phyloP scores from a whole-genome alignment of 2,329 filamentous ascomycete genomes.

The Phialophora macrospora region DNA sequence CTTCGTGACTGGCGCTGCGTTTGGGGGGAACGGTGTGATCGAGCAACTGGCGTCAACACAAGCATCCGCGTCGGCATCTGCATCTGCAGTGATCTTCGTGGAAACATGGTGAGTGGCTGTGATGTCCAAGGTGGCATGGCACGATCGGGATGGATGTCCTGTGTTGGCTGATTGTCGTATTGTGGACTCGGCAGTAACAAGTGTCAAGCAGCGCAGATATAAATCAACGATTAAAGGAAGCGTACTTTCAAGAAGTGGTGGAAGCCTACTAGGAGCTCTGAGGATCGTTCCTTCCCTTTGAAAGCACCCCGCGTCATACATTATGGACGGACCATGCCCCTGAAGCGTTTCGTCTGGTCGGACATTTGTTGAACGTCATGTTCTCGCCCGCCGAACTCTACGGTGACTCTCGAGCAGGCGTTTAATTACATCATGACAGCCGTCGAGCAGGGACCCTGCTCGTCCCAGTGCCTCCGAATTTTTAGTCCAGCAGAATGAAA shows the following conservation, averaged over 20 bases:
- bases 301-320: background rate
- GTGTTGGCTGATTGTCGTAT: background rate
- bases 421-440: background rate
- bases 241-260: no score
- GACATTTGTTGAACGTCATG: background rate
- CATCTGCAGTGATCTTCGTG: background rate
- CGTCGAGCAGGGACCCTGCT: background rate
- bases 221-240: no score
- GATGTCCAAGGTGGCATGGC: background rate
- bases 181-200: background rate
- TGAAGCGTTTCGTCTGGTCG: background rate
- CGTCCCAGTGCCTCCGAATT: background rate
- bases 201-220: no score
- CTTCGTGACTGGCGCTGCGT: slow-evolving; percentile 3
- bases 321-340: no score
- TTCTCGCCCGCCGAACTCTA: background rate
- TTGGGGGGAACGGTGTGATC: background rate
- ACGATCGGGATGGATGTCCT: background rate
- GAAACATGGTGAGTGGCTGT: background rate
- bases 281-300: background rate
- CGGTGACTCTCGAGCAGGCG: background rate
- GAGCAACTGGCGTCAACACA: background rate
- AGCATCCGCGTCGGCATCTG: background rate
- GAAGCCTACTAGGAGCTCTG: background rate
- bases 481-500: background rate